Percentiles rank a stretch among this genome's conserved stretches.
phyloP scores from a whole-genome alignment of 805 yeast genomes.

The Pichia nakasei region DNA sequence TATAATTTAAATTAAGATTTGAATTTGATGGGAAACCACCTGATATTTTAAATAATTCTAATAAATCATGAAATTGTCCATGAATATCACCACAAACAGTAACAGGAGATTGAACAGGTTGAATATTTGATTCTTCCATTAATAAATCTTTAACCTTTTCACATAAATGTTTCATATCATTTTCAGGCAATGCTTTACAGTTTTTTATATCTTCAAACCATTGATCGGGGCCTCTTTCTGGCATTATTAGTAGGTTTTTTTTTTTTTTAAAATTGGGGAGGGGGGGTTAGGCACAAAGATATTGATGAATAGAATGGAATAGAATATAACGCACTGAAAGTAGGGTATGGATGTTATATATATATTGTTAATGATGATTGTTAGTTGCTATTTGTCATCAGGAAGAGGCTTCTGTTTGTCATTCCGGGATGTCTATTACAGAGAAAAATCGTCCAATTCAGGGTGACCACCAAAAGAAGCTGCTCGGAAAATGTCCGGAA shows the following conservation, averaged over 20 bases:
- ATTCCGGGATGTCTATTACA: no score
- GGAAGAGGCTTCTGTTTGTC: no score
- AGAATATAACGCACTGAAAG: no score
- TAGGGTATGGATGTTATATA: no score
- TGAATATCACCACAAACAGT: constrained; percentile 97
- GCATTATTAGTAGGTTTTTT: constrained; percentile 2
- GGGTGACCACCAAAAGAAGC: no score
- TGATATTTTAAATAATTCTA: constrained; percentile 80
- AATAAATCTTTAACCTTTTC: constrained; percentile 89
- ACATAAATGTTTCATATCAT: constrained; percentile 93
- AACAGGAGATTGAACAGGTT: constrained; percentile 88
- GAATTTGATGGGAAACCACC: constrained; percentile 85
- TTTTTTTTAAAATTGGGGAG: neutral
- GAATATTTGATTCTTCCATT: constrained; percentile 94
- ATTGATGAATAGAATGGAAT: no score
- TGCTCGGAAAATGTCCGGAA: no score
- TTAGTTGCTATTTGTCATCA: no score
- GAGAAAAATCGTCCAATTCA: no score
- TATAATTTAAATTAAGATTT: constrained; percentile 44
- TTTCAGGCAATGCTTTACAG: constrained; percentile 80
- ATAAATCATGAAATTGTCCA: constrained; percentile 92
- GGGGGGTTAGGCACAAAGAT: no score
- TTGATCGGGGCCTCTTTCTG: constrained; percentile 81
- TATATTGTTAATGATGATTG: no score
- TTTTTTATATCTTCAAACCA: constrained; percentile 93